Evolutionary conservation across 306 rosid species (phyloP), one percentile per base, ranked within the genome.

Genomic region (Prunus campanulata): DNA sequence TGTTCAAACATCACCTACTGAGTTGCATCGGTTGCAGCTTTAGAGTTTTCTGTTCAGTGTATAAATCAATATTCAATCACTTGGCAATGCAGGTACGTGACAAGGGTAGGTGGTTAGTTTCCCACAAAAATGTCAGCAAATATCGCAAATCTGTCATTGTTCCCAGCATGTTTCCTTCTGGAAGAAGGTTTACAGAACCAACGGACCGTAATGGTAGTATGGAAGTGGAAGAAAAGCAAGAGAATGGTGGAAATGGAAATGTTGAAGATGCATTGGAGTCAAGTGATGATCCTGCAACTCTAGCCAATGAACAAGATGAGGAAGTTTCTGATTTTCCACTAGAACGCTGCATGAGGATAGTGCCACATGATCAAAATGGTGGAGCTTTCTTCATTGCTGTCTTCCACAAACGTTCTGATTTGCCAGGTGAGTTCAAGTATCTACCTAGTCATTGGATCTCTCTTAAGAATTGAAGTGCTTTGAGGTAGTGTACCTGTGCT

Each of bases 341-440:
- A 13, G 98, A 96, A 80, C 94, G 75, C 70, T 91, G 98, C 83
- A 88, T 90, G 94, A 92, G 99, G 84, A 88, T 91, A 78, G 61
- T 89, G 71, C 99, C 99, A 22, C 99, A 96, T 85, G 99, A 96
- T 91, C 98, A 96, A 84, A 96, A 93, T 74, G 88, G 88, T 71
- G 99, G 99, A 64, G 97, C 99, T 80, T 96, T 96, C 84, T 96
- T 96, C 68, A 87, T 96, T 85, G 99, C 99, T 32, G 97, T 96
- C 49, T 84, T 96, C 72, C 89, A 78, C 76, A 96, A 96, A 87
- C 85, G 83, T 75, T 88, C 94, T 72, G 83, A 91, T 52, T 74
- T 96, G 75, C 98, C 93, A 76, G 97, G 99, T 95, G 83, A 47
- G 74, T 79, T 84, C 30, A 54, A 60, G 46, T 76, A 20, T 83